A percentile compares a stretch with the other conserved stretches of the same genome.
phyloP scores from a whole-genome alignment of 257 asterid genomes.

The Salvia miltiorrhiza region DNA sequence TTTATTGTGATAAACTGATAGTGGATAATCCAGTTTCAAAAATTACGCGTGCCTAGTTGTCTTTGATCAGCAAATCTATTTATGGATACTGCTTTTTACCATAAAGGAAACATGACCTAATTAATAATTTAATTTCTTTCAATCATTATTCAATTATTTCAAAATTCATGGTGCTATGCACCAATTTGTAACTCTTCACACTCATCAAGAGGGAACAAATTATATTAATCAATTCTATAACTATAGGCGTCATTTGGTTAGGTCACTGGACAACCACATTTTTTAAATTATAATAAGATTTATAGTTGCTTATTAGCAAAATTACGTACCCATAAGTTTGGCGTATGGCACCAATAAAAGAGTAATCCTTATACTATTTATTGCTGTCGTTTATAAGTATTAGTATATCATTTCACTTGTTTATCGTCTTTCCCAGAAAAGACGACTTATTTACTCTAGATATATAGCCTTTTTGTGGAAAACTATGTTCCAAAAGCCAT shows the following conservation, averaged over 20 bases:
- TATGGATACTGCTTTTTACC: constrained; percentile 9
- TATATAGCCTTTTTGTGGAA: no score
- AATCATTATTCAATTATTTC: background rate
- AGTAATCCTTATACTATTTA: no score
- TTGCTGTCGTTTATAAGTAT: no score
- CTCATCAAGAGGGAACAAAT: background rate
- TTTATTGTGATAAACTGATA: no score
- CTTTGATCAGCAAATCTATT: constrained; percentile 18
- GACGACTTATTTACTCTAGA: no score
- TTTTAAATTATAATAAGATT: background rate
- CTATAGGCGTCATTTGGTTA: background rate
- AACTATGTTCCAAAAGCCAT: no score
- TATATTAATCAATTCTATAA: background rate
- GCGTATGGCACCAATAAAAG: no score
- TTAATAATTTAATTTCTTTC: background rate
- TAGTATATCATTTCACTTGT: no score
- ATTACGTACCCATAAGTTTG: no score
- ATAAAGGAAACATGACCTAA: constrained; percentile 14
- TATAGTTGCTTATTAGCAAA: background rate
- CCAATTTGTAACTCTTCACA: constrained; percentile 1
- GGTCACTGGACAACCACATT: background rate
- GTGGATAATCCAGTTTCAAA: background rate
- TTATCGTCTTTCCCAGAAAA: no score
- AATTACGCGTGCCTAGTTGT: background rate
- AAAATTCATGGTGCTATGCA: background rate